Evolutionary conservation across 2,329 filamentous ascomycete species (phyloP), one percentile per base, ranked within the genome.

Genomic region (Stemphylium lycopersici): DNA sequence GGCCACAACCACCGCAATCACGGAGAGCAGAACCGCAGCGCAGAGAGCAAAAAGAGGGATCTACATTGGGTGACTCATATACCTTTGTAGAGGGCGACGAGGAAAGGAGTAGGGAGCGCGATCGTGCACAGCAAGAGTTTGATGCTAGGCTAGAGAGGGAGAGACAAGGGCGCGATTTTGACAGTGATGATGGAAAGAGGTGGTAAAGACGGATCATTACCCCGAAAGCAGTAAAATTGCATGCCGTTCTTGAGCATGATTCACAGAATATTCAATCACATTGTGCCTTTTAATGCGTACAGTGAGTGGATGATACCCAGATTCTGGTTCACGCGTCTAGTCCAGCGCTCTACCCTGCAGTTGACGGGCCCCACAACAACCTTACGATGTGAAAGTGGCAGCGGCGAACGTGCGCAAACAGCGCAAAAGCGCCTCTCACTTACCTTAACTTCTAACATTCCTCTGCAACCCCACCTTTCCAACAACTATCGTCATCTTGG

Each of bases 81-180:
- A 72, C 73, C 11, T 82, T 81, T 61, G 76, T 74, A 0, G 68
- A 68, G 1, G 70, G 68, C 1, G 77, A 78, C 5, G 76, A 79
- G 49, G 78, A 82, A 33, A 71, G 74, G 20, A 73, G 76, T 40
- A 61, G 71, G 24, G 79, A 78, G 11, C 78, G 75, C 54, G 62
- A 72, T 36, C 75, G 80, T 55, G 79, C 79, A 22, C 80, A 83
- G 65, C 76, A 70, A 48, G 79, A 82, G 22, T 83, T 83, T 58
- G 80, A 83, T 60, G 75, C 75, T 15, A 69, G 77, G 38, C 57
- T 83, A 4, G 81, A 83, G 58, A 73, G 73, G 52, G 81, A 83
- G 59, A 67, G 81, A 46, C 73, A 75, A 48, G 81, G 79, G 0
- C 75, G 73, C n/a, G 73, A 78, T 45, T 80, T 80, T 54, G 64